phyloP scores from a whole-genome alignment of 495 filamentous ascomycete species.

The Choiromyces venosus region DNA sequence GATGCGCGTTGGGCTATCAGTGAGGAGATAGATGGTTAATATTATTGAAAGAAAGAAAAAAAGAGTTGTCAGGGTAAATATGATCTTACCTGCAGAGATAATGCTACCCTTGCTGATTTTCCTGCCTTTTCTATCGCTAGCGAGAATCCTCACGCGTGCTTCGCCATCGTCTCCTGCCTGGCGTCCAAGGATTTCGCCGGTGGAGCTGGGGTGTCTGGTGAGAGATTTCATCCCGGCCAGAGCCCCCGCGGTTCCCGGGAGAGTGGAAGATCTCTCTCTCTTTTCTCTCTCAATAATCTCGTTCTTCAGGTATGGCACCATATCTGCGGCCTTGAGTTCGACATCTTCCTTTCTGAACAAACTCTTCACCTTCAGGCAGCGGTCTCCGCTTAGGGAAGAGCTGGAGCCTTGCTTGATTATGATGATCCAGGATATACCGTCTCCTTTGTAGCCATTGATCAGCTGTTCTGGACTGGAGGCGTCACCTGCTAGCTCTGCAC shows the following conservation, averaged over 20 bases:
- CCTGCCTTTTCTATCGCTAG: constrained; percentile 74
- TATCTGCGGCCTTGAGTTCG: constrained; percentile 67
- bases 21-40: not conserved
- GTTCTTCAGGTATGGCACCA: constrained; percentile 71
- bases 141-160: constrained; percentile 75
- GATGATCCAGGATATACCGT: constrained; percentile 79
- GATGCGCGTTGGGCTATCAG: constrained; percentile 56
- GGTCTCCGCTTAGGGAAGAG: constrained; percentile 46
- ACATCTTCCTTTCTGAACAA: constrained; percentile 72
- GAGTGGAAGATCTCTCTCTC: constrained; percentile 50
- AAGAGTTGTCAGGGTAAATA: not conserved
- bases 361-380: constrained; percentile 67
- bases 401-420: constrained; percentile 62
- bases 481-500: constrained; percentile 75
- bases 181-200: constrained; percentile 29
- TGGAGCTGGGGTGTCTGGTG: constrained; percentile 17
- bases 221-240: constrained; percentile 46
- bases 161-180: constrained; percentile 48
- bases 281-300: constrained; percentile 76
- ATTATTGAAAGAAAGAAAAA: not conserved
- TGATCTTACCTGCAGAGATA: constrained; percentile 56
- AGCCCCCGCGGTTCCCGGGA: constrained; percentile 45
- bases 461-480: constrained; percentile 69
- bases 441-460: constrained; percentile 61
- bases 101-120: constrained; percentile 83